Base-by-base conservation (phyloP, 805 yeast genomes). In the Candida saitoana region DNA sequence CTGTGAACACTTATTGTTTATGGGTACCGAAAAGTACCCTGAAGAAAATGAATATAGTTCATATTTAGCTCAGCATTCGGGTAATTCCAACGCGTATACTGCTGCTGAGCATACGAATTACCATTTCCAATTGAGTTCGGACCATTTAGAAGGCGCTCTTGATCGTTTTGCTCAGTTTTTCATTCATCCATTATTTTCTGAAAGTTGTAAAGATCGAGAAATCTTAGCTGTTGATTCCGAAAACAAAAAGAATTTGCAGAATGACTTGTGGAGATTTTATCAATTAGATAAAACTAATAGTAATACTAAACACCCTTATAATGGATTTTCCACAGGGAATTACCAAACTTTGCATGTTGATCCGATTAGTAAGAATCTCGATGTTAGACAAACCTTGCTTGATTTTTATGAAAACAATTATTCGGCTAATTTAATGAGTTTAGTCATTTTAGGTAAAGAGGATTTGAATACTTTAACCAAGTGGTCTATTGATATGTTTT, bases 171-270 rank as follows among this genome's bases (percentile, higher is more conserved):
- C 96, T 3, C 98, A 91, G 60, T 91, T 91, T 59, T 91, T 91
- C 69, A 84, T 90, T 27, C 61, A 78, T 20, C 99, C 99, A 1
- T 67, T 91, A 51, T 91, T 91, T 55, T 69, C 73, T 48, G 68
- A 51, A 50, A 71, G 79, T 48, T 83, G 96, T 57, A 87, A 88
- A 57, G 96, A 89, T 56, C 75, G 97, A 42, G 99, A 91, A 63
- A 85, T 91, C 53, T 79, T 81, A 48, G 98, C 98, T 1, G 98
- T 91, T 7, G 96, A 91, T 62, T 85, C 96, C 30, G 99, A 91
- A 65, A 88, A 91, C 68, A 91, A 89, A 60, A 91, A 93, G 67
- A 91, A 91, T 59, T 69, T 93, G 40, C 98, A 91, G 62, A 84
- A 76, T 57, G 99, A 91, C 62, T 58, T 66, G 35, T 89, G 98